Conservation (phyloP, 225 moss, liverwort and hornwort genomes). For the Straminergon stramineum region DNA sequence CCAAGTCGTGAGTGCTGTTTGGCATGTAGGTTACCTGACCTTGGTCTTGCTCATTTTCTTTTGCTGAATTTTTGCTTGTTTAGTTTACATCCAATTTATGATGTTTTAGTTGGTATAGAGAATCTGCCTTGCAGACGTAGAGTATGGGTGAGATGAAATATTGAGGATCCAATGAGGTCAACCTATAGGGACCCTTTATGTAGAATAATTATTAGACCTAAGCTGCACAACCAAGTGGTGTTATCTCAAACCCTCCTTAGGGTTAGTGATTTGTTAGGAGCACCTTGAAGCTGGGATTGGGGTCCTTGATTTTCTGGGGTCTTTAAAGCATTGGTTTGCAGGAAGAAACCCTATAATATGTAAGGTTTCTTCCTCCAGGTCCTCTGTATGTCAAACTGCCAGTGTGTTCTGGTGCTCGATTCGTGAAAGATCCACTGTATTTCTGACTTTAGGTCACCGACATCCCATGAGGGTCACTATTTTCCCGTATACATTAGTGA, state of each 20-base stretch:
- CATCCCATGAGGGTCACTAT: not conserved
- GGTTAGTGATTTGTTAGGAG: not conserved
- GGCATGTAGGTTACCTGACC: constrained; percentile 37
- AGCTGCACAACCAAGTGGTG: not conserved
- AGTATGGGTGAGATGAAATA: not conserved
- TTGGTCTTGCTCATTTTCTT: not conserved
- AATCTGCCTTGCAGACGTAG: not conserved
- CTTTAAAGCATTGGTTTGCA: not conserved
- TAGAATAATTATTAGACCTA: too few species aligned
- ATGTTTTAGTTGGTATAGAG: not conserved
- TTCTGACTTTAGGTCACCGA: not conserved
- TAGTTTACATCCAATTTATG: not conserved
- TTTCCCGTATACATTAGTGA: not conserved
- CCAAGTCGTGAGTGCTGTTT: constrained; percentile 53
- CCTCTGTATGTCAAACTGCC: not conserved
- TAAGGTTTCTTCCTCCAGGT: not conserved
- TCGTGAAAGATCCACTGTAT: not conserved
- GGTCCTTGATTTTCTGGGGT: not conserved
- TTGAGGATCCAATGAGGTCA: not conserved
- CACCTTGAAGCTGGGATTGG: not conserved
- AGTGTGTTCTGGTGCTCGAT: not conserved
- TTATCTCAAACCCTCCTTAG: not conserved
- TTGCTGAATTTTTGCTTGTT: not conserved
- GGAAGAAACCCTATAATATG: not conserved
- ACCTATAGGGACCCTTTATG: not conserved